Conservation (phyloP, 768 basidiomycete genomes). For the Lentinula sp. region DNA sequence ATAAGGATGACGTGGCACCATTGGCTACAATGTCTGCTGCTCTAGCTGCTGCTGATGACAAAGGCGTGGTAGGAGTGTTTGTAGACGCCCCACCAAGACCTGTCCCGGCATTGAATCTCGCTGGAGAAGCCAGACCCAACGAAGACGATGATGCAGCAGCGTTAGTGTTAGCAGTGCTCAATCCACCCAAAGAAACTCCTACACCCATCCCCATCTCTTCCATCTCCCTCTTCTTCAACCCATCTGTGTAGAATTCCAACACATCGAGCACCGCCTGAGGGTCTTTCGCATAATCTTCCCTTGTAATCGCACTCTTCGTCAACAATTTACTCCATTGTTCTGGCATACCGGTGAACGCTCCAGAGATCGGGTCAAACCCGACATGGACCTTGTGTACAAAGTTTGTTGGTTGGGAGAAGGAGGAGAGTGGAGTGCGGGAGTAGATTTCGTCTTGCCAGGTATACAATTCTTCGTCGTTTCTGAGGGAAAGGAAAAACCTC, state of each 20-base stretch:
- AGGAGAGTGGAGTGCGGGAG: conserved; percentile 72
- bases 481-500: conserved; percentile 74
- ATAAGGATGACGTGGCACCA: background rate
- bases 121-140: conserved; percentile 26
- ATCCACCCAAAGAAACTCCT: too few species aligned
- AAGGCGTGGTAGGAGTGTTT: conserved; percentile 30
- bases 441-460: conserved; percentile 98
- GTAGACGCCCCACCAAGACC: conserved; percentile 75
- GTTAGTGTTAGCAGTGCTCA: too few species aligned
- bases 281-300: conserved; percentile 95
- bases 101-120: conserved; percentile 87
- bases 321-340: conserved; percentile 98
- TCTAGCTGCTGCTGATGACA: conserved; percentile 42
- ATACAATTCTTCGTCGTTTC: conserved; percentile 96
- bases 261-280: conserved; percentile 97
- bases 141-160: conserved; percentile 3
- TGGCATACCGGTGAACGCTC: conserved; percentile 94
- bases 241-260: conserved; percentile 95
- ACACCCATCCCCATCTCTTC: conserved; percentile 45
- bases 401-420: conserved; percentile 91
- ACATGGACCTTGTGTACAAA: conserved; percentile 99
- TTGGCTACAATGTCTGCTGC: conserved; percentile 63
- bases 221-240: conserved; percentile 87
- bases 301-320: conserved; percentile 94
- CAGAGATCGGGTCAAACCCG: conserved; percentile 90